Evolutionary conservation across 345 rosid genomes (phyloP).

Genomic region (Populus tremula): DNA sequence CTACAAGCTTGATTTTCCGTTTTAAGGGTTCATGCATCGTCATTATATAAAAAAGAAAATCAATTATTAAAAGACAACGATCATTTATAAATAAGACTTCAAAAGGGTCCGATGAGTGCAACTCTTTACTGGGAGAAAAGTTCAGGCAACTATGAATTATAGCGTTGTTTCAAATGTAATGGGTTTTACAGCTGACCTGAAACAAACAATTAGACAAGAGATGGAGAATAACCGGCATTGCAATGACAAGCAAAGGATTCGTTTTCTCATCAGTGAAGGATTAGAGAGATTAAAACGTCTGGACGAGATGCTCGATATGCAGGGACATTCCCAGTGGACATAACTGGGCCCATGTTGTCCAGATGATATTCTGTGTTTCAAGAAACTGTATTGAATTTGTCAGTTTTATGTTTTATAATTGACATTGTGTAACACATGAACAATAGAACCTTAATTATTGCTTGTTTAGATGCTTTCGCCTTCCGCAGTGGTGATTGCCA

Average conservation of each 20-base stretch:
- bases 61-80: too few species aligned
- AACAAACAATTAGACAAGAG: constrained; percentile 59
- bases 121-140: not conserved
- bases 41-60: too few species aligned
- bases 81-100: not conserved
- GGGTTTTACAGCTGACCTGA: constrained; percentile 52
- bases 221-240: constrained; percentile 67
- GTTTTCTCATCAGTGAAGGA: constrained; percentile 75
- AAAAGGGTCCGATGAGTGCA: not conserved
- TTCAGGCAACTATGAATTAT: not conserved
- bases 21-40: too few species aligned
- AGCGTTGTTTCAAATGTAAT: not conserved
- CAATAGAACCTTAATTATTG: too few species aligned
- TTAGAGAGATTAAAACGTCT: constrained; percentile 62
- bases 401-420: too few species aligned
- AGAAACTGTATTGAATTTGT: not conserved
- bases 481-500: not conserved
- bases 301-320: constrained; percentile 87
- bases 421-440: not conserved
- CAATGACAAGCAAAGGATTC: constrained; percentile 60
- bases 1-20: too few species aligned
- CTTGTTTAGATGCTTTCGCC: not conserved
- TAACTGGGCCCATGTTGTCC: not conserved
- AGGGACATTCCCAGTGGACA: constrained; percentile 41
- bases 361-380: not conserved